A percentile compares a stretch with the other conserved stretches of the same genome.
These are phyloP conservation scores for Fomitiporia mediterranea DNA, from an alignment of 1,284 basidiomycete genomes.

Conservation along the genomic window DNA sequence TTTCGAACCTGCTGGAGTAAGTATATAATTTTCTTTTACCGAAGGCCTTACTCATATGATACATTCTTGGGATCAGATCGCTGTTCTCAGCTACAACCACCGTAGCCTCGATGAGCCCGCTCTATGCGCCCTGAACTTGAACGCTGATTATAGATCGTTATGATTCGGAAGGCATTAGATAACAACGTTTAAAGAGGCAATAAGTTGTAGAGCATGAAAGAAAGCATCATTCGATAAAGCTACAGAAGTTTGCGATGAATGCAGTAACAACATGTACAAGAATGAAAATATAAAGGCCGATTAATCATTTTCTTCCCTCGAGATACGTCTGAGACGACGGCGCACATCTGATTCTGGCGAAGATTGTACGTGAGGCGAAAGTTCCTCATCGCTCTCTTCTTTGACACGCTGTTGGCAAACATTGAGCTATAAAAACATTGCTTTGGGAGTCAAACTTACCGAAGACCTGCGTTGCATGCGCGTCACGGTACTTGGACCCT, in stretches of 20 bases:
- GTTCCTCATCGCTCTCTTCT: constrained; percentile 2
- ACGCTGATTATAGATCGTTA: constrained; percentile 41
- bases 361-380: neutral
- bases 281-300: no score
- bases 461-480: neutral
- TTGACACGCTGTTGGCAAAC: neutral
- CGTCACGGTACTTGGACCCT: neutral
- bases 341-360: neutral
- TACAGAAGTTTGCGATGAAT: neutral
- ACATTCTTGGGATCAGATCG: constrained; percentile 42
- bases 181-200: no score
- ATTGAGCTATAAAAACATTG: neutral
- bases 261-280: neutral
- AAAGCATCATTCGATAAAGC: no score
- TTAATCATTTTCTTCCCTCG: neutral
- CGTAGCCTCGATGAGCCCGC: constrained; percentile 70
- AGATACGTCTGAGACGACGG: neutral
- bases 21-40: constrained; percentile 26
- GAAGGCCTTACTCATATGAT: constrained; percentile 14
- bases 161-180: constrained; percentile 31
- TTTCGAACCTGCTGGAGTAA: constrained; percentile 74
- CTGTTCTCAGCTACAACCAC: constrained; percentile 74
- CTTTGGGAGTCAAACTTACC: neutral
- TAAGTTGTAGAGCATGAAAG: no score
- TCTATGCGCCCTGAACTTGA: constrained; percentile 69